Base-by-base conservation (phyloP, 148 eudicot species). In the Nepenthes mirabilis region DNA sequence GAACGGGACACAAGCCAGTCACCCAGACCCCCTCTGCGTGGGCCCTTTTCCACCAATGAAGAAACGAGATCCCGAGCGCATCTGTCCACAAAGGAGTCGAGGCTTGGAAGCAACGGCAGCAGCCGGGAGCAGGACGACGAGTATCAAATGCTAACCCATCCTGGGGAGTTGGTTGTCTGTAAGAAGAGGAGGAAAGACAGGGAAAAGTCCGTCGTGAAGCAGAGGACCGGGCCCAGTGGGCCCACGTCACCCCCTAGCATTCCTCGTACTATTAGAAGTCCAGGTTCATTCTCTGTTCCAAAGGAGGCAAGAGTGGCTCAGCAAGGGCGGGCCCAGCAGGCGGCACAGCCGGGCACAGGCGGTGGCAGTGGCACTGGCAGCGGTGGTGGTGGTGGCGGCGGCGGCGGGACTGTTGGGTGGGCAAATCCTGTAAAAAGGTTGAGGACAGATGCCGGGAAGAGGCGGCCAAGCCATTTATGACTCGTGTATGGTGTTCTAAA, bases 181-280 rank as follows among this genome's bases (percentile, higher is more conserved):
- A 93, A 93, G 75, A 86, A 80, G 76, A 93, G 79, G 80, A 84
- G 99, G 64, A 93, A 89, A 65, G 99, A 93, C 50, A 52, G 96
- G 66, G 96, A 93, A 52, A 93, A 84, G 62, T 72, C 83, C 2
- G 63, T 56, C 32, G 65, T 62, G 33, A 87, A 68, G 65, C 68
- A 84, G 0, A 84, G 89, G 49, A 72, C 70, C 14, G 83, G 81
- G 14, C 76, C 85, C 11, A 75, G 74, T 2, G 88, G 90, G 13
- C 98, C 94, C 0, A 81, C 86, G 1, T 93, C 99, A 1, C 97
- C 96, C 11, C 75, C 87, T 63, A 80, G 88, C 51, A 33, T 76
- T 52, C 75, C 79, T 6, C 95, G 89, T 6, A 60, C 67, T 66
- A 75, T 87, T 33, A 81, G 77, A 61, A 84, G 91, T 51, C 86